Conservation (phyloP, 2,329 filamentous ascomycete species). For the Colletotrichum phormii region DNA sequence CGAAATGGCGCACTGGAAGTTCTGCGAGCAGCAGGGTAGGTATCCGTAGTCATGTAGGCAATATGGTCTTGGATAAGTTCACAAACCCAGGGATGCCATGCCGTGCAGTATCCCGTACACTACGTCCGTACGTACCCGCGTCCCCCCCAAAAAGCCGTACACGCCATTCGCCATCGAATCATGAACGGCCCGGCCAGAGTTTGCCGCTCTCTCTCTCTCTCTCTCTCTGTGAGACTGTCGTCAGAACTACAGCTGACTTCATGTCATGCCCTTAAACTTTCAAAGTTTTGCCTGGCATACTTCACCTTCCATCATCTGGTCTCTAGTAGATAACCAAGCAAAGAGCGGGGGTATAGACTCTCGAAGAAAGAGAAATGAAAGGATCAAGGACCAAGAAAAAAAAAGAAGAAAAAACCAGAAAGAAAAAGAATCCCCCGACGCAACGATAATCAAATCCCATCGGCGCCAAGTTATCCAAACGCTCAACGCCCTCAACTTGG, state of each 20-base stretch:
- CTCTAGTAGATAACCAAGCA: no score
- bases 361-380: no score
- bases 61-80: not conserved
- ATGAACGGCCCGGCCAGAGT: not conserved
- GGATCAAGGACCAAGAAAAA: no score
- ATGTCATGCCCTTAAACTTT: no score
- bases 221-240: not conserved
- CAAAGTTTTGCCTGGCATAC: no score
- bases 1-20: not conserved
- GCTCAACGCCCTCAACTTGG: no score
- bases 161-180: not conserved
- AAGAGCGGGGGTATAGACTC: no score
- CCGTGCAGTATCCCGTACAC: not conserved
- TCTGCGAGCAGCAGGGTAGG: not conserved
- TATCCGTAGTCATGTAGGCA: no score
- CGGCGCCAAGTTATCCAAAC: not conserved
- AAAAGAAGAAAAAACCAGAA: no score
- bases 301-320: no score
- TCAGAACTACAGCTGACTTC: not conserved
- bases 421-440: not conserved
- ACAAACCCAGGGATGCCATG: not conserved
- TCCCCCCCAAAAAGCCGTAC: no score
- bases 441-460: not conserved
- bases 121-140: no score
- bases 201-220: not conserved